Conservation (phyloP, 306 rosid species). For the Geum urbanum region DNA sequence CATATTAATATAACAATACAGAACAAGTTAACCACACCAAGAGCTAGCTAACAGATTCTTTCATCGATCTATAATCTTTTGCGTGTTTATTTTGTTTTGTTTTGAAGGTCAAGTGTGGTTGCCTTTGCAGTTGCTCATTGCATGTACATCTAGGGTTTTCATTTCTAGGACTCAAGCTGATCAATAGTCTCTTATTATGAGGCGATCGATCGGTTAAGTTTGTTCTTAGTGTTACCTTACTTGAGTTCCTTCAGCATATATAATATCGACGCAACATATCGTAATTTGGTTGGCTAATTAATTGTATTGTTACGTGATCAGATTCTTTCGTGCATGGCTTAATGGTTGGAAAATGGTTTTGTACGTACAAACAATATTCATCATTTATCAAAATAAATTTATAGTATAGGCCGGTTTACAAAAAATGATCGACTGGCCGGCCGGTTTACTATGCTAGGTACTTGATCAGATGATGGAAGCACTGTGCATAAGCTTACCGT, state of each 20-base stretch:
- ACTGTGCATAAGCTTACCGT: constrained; percentile 40
- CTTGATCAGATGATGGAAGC: constrained; percentile 13
- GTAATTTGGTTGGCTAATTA: too few relatives aligned
- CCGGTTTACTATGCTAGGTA: not conserved
- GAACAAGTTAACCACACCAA: not conserved
- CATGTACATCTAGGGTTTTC: too few relatives aligned
- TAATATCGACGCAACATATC: too few relatives aligned
- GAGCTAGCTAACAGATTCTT: not conserved
- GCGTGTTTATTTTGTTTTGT: not conserved
- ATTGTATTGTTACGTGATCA: too few relatives aligned
- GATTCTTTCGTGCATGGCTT: too few relatives aligned
- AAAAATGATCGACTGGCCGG: not conserved
- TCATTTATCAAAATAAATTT: not conserved
- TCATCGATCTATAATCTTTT: not conserved
- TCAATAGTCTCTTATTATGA: too few relatives aligned
- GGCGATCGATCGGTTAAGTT: too few relatives aligned
- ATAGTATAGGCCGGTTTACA: not conserved
- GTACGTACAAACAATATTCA: not conserved
- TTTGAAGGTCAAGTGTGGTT: not conserved
- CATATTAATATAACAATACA: not conserved
- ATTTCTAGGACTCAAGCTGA: too few relatives aligned
- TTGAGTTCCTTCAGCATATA: too few relatives aligned
- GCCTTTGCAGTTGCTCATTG: too few relatives aligned
- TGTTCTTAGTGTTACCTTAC: too few relatives aligned
- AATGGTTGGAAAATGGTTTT: not conserved